Percentiles rank a stretch among this genome's conserved stretches.
These are phyloP conservation scores for Paspalum notatum DNA, from an alignment of 176 grass and related monocot genomes.

Conservation along the genomic window DNA sequence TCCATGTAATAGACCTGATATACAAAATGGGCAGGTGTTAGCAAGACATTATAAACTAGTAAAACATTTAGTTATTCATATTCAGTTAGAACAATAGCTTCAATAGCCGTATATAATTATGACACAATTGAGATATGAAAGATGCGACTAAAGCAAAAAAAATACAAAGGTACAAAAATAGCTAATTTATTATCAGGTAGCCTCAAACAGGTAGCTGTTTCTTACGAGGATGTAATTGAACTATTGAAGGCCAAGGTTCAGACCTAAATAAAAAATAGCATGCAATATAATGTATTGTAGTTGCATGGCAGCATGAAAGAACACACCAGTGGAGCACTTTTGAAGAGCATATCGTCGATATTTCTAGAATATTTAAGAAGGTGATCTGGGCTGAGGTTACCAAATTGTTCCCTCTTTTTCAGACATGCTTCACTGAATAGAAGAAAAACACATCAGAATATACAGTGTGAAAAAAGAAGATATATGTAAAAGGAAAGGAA, in stretches of 20 bases:
- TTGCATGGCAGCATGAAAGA: conserved; percentile 28
- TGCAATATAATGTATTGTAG: conserved; percentile 2
- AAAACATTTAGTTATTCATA: neutral
- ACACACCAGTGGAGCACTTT: conserved; percentile 37
- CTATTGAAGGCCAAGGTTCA: neutral
- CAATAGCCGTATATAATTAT: neutral
- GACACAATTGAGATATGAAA: neutral
- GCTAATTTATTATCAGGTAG: neutral
- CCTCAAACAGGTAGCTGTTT: neutral
- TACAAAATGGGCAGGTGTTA: conserved; percentile 32
- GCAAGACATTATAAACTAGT: conserved; percentile 22
- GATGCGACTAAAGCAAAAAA: neutral
- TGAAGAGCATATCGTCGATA: conserved; percentile 42
- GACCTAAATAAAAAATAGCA: neutral
- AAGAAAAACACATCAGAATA: conserved; percentile 35
- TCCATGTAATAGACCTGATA: conserved; percentile 49
- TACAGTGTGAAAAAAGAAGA: conserved; percentile 2
- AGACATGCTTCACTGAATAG: conserved; percentile 45
- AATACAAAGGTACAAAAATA: conserved; percentile 18
- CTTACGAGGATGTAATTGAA: neutral
- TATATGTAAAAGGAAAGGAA: neutral
- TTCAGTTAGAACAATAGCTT: neutral
- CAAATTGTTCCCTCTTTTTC: conserved; percentile 20
- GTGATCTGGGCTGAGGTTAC: conserved; percentile 2
- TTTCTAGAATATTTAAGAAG: conserved; percentile 16